Base-by-base conservation (phyloP, 371 early-diverging fungal genomes). In the Nematocida major region DNA sequence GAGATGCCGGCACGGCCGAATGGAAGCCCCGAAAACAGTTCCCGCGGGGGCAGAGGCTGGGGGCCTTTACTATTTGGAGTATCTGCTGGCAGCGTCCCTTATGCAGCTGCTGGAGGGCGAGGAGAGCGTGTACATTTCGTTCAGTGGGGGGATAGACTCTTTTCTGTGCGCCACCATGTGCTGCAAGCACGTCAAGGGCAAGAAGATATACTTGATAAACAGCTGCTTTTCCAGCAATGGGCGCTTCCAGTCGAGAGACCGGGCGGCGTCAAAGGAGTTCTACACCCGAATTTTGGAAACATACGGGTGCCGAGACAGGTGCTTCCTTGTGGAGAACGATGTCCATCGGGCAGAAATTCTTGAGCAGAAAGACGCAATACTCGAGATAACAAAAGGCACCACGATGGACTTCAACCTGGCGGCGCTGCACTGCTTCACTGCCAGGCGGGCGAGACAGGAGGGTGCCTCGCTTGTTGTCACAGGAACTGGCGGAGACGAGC, bases 61-160 rank as follows among this genome's bases (percentile, higher is more conserved):
- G n/a, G n/a, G n/a, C n/a, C n/a, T n/a, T n/a, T n/a, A n/a, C 28
- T 4, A 62, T 3, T 42, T 68, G 36, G 65, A 73, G 43, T 11
- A 22, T 39, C 7, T 73, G 20, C 54, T 73, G 9, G 26, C 24
- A 3, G 13, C 48, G 2, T 62, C 76, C 3, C 40, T 73, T 38
- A 47, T 4, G 38, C 7, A n/a, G 15, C 15, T 51, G 30, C 15
- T 63, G 18, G 11, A 30, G 13, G 11, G 9, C n/a, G 45, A 63
- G 3, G 36, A 32, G 18, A 63, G 11, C 2, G 36, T 73, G 15
- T 73, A 30, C 50, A 32, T 73, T 24, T 59, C 62, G 18, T 73
- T 63, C 45, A 73, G 76, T 36, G 76, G 76, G 18, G 76, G 76
- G 9, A 61, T 73, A 22, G 76, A 73, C 65, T 73, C 76, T 63